These are phyloP conservation scores for Phytophthora ohioensis DNA, from an alignment of 352 stramenopile genomes.

Conservation along the genomic window DNA sequence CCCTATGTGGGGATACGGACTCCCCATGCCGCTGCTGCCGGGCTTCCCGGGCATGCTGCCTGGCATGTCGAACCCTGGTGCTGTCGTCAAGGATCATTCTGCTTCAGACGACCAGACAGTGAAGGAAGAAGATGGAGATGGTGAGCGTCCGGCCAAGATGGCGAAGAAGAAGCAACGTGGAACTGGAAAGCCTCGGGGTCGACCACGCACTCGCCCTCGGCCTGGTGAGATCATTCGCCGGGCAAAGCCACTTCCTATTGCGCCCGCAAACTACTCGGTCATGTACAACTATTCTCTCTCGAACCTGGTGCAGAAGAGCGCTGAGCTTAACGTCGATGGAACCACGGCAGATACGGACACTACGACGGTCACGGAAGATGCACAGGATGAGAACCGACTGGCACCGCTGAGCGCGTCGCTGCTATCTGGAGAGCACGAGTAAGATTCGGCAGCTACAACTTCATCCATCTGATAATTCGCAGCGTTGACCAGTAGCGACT, in stretches of 20 bases:
- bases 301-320: conserved; percentile 59
- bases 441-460: conserved; percentile 25
- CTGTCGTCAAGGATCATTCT: conserved; percentile 46
- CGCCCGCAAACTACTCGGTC: conserved; percentile 76
- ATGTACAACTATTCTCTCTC: conserved; percentile 82
- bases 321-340: conserved; percentile 51
- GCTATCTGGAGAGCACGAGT: conserved; percentile 68
- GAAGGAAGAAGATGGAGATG: conserved; percentile 41
- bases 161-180: conserved; percentile 83
- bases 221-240: conserved; percentile 81
- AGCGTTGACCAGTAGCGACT: conserved; percentile 11
- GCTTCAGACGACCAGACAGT: conserved; percentile 26
- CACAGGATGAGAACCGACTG: conserved; percentile 58
- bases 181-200: conserved; percentile 75
- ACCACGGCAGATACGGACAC: conserved; percentile 23
- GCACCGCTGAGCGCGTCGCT: conserved; percentile 53
- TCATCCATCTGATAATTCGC: conserved; percentile 39
- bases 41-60: conserved; percentile 52
- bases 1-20: conserved; percentile 66
- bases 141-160: conserved; percentile 46
- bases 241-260: conserved; percentile 74
- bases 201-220: conserved; percentile 74
- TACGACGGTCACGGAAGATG: conserved; percentile 21
- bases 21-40: conserved; percentile 62
- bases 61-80: conserved; percentile 38